phyloP scores from a whole-genome alignment of 169 alveolate genomes.

The Plasmodium malariae region DNA sequence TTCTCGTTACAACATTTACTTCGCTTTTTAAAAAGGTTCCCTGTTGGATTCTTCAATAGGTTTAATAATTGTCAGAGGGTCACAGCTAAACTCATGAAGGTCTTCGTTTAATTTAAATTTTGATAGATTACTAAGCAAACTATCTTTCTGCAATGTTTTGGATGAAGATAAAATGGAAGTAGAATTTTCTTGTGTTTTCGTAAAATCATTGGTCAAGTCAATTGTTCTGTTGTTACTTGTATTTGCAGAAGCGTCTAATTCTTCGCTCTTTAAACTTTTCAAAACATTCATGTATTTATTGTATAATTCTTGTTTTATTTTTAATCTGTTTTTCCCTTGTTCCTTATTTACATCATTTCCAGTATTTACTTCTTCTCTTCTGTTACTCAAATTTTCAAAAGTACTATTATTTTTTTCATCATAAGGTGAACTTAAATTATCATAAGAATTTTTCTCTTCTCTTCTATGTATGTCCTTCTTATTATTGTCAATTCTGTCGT shows the following conservation, averaged over 20 bases:
- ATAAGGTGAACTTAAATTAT: neutral
- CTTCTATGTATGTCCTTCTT: neutral
- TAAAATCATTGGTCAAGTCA: slow-evolving; percentile 60
- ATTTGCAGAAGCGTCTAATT: slow-evolving; percentile 67
- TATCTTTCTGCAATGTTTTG: slow-evolving; percentile 60
- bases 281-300: slow-evolving; percentile 70
- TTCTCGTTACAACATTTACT: no score
- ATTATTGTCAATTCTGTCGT: neutral
- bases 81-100: slow-evolving; percentile 46
- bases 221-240: slow-evolving; percentile 50
- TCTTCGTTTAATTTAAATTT: slow-evolving; percentile 68
- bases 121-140: slow-evolving; percentile 56
- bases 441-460: slow-evolving; percentile 7
- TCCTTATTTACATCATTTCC: slow-evolving; percentile 13
- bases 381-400: neutral
- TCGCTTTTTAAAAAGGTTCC: slow-evolving; percentile 14
- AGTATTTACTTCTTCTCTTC: neutral
- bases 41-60: slow-evolving; percentile 61
- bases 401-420: neutral
- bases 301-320: slow-evolving; percentile 39
- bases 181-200: slow-evolving; percentile 69
- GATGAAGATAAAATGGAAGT: slow-evolving; percentile 67
- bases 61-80: slow-evolving; percentile 51
- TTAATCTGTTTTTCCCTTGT: neutral
- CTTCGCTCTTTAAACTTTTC: slow-evolving; percentile 69